These are phyloP conservation scores for Funneliformis geosporum DNA, from an alignment of 192 early-diverging fungal genomes.

Conservation along the genomic window DNA sequence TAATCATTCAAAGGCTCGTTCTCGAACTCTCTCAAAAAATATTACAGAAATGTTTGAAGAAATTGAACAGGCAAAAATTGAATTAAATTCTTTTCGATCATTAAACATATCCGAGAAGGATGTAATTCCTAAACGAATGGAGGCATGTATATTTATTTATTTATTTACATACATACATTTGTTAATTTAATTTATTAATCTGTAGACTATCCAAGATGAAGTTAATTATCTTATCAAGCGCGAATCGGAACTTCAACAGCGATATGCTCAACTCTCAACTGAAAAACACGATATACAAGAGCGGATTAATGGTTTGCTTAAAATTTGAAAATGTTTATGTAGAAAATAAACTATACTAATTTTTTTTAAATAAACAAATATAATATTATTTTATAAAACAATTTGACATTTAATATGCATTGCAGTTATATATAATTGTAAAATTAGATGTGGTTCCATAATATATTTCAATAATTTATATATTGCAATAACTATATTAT, in stretches of 20 bases:
- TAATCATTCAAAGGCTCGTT: conserved; percentile 50
- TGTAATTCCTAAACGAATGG: conserved; percentile 58
- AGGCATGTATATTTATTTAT: conserved; percentile 38
- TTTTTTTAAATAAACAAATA: too few species aligned
- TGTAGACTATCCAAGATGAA: conserved; percentile 31
- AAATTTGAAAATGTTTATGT: too few species aligned
- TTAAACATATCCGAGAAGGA: conserved; percentile 61
- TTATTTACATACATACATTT: neutral
- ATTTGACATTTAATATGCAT: too few species aligned
- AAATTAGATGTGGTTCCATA: too few species aligned
- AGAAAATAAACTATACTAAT: too few species aligned
- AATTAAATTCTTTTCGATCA: conserved; percentile 60
- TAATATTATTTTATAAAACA: too few species aligned
- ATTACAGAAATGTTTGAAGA: conserved; percentile 59
- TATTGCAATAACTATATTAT: too few species aligned
- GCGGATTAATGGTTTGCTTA: conserved; percentile 56
- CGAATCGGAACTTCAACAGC: conserved; percentile 42
- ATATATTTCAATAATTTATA: too few species aligned
- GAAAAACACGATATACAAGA: conserved; percentile 44
- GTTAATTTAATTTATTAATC: neutral
- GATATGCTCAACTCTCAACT: conserved; percentile 39
- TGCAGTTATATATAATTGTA: too few species aligned
- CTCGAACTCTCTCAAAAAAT: conserved; percentile 63
- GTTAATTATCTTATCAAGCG: conserved; percentile 46
- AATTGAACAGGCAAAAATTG: conserved; percentile 56